These are phyloP conservation scores for Aureobasidium sp. DNA, from an alignment of 2,329 filamentous ascomycete genomes.

Conservation along the genomic window DNA sequence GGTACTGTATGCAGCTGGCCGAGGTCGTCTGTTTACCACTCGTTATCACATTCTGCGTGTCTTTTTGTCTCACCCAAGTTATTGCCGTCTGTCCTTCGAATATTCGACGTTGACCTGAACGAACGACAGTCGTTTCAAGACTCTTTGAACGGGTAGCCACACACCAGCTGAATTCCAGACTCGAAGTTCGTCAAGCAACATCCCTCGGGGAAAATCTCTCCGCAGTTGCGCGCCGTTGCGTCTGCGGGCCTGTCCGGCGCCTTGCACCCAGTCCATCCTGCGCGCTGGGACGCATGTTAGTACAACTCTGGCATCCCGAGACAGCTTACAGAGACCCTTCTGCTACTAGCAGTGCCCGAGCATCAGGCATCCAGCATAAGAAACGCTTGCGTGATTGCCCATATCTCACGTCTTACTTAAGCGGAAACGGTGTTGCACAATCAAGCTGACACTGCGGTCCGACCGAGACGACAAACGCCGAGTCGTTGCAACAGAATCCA, in stretches of 20 bases:
- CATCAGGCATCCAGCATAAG: not conserved
- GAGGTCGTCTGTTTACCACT: not conserved
- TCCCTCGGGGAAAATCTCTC: not conserved
- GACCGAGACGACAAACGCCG: not conserved
- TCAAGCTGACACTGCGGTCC: not conserved
- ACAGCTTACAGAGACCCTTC: not conserved
- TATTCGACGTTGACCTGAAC: conserved; percentile 1
- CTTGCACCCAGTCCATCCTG: not conserved
- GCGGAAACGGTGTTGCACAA: not conserved
- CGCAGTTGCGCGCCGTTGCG: conserved; percentile 7
- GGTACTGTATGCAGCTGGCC: conserved; percentile 3
- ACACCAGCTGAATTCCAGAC: not conserved
- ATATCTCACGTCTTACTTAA: not conserved
- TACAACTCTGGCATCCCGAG: not conserved
- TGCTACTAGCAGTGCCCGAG: not conserved
- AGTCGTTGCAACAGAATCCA: not conserved
- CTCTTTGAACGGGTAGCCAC: not conserved
- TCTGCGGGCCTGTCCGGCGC: conserved; percentile 1
- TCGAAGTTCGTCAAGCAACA: not conserved
- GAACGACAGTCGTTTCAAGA: not conserved
- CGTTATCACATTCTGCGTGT: too few species aligned
- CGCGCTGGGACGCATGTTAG: not conserved
- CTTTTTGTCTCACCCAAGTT: not conserved
- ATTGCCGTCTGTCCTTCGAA: not conserved
- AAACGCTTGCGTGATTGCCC: not conserved